Evolutionary conservation across 2,329 filamentous ascomycete genomes (phyloP).

Genomic region (Neonectria neomacrospora): DNA sequence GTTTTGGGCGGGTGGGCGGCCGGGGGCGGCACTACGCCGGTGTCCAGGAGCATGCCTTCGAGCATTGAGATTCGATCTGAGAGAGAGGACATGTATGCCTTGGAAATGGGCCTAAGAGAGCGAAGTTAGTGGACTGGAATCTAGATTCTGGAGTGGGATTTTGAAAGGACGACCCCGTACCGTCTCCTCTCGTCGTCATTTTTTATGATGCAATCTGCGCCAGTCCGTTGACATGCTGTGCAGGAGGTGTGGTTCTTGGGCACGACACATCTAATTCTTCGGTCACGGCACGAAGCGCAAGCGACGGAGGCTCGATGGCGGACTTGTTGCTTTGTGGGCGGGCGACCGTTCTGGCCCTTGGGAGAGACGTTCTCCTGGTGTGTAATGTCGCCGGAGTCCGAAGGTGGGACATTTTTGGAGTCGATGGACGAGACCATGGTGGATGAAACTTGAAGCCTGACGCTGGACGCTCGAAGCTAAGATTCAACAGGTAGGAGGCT

Average conservation of each 20-base stretch:
- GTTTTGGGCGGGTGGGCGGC: constrained; percentile 65
- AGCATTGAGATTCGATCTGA: constrained; percentile 64
- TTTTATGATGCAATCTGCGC: constrained; percentile 64
- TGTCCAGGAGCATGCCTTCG: constrained; percentile 62
- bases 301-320: constrained; percentile 64
- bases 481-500: constrained; percentile 1
- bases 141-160: constrained; percentile 16
- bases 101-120: constrained; percentile 62
- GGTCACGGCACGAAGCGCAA: constrained; percentile 63
- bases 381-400: constrained; percentile 39
- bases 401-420: constrained; percentile 29
- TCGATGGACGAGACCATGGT: constrained; percentile 33
- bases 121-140: constrained; percentile 17
- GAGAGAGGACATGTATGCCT: constrained; percentile 67
- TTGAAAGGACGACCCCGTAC: constrained; percentile 46
- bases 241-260: constrained; percentile 62
- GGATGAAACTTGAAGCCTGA: background rate
- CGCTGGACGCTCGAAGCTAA: background rate
- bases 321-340: constrained; percentile 50
- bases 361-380: constrained; percentile 51
- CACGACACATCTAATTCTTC: constrained; percentile 62
- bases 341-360: constrained; percentile 40
- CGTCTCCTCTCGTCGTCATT: constrained; percentile 67
- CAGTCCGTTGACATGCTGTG: constrained; percentile 63
- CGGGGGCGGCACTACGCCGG: constrained; percentile 60